phyloP scores from a whole-genome alignment of 2,329 filamentous ascomycete genomes.

The Hymenoscyphus salicellus region DNA sequence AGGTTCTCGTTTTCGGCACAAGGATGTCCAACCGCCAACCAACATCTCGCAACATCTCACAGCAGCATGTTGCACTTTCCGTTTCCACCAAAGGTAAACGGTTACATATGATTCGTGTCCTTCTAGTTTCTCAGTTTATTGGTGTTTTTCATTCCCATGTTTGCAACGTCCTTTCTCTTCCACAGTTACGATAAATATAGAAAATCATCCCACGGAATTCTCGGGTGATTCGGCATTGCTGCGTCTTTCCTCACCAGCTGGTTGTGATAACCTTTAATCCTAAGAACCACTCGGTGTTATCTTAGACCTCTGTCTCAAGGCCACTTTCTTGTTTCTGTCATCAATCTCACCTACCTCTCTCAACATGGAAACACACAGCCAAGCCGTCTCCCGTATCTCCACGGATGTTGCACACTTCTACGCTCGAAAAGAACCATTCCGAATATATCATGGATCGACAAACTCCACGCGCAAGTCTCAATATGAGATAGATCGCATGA shows the following conservation, averaged over 20 bases:
- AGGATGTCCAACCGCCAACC: background rate
- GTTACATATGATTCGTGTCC: background rate
- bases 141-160: background rate
- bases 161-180: background rate
- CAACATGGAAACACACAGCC: conserved; percentile 27
- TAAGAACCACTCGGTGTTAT: background rate
- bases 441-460: conserved; percentile 55
- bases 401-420: conserved; percentile 22
- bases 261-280: background rate
- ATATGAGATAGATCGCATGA: conserved; percentile 24
- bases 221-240: background rate
- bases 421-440: conserved; percentile 37
- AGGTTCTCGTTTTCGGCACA: background rate
- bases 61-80: background rate
- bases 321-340: background rate
- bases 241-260: background rate
- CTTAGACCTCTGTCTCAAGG: background rate
- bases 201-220: background rate
- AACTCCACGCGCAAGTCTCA: conserved; percentile 46
- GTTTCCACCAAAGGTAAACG: background rate
- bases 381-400: conserved; percentile 24
- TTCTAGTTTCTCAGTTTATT: background rate
- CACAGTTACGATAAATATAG: background rate
- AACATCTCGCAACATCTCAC: background rate
- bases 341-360: background rate